These are phyloP conservation scores for Fusarium buxicola DNA, from an alignment of 2,329 filamentous ascomycete genomes.

Conservation along the genomic window DNA sequence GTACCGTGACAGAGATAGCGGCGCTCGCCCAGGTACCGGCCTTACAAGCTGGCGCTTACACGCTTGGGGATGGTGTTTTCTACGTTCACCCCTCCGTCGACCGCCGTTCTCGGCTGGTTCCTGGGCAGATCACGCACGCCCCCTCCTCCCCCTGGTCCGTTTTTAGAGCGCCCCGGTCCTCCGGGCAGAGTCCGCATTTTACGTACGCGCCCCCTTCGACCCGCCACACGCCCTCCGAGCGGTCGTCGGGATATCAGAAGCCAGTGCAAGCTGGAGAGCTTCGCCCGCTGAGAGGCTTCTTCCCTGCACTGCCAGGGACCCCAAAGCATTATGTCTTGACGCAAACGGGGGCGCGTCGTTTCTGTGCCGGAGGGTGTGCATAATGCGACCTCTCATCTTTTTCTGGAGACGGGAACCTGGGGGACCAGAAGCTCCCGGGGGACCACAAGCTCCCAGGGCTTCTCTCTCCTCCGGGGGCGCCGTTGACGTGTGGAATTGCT, in stretches of 20 bases:
- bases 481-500: constrained; percentile 41
- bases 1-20: constrained; percentile 44
- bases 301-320: too few relatives aligned
- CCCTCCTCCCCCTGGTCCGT: too few relatives aligned
- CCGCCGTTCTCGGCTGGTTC: constrained; percentile 40
- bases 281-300: background rate
- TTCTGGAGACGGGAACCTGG: background rate
- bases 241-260: background rate
- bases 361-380: background rate
- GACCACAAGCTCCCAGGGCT: background rate
- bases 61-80: constrained; percentile 12
- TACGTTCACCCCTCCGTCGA: constrained; percentile 30
- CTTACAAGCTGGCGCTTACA: constrained; percentile 18
- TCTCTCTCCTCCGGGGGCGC: constrained; percentile 17
- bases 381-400: background rate
- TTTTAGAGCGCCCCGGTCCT: constrained; percentile 16
- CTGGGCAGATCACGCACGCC: constrained; percentile 30
- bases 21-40: constrained; percentile 37
- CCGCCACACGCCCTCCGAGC: constrained; percentile 15
- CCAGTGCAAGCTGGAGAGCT: background rate
- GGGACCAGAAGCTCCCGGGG: background rate
- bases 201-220: background rate
- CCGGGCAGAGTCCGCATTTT: constrained; percentile 36
- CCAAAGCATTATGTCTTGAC: background rate
- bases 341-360: background rate